phyloP scores from a whole-genome alignment of 495 filamentous ascomycete genomes.

The Hapsidospora chrysogenum region DNA sequence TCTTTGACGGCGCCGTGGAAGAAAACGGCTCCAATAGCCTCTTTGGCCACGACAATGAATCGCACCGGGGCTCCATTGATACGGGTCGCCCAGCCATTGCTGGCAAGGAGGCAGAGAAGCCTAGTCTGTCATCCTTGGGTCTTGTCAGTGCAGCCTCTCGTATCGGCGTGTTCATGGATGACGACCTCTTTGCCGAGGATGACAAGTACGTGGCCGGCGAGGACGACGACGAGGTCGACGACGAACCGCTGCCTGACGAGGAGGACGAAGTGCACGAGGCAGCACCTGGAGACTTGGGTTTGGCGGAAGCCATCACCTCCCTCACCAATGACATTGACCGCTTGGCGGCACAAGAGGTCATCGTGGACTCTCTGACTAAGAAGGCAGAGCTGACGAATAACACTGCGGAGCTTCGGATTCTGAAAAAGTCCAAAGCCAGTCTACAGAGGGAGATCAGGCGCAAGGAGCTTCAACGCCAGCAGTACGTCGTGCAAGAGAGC shows the following conservation, averaged over 20 bases:
- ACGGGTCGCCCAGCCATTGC: slow-evolving; percentile 2
- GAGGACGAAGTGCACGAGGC: slow-evolving; percentile 88
- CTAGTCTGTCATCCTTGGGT: slow-evolving; percentile 79
- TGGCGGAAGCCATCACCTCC: slow-evolving; percentile 79
- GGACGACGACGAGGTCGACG: slow-evolving; percentile 43
- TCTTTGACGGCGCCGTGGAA: slow-evolving; percentile 29
- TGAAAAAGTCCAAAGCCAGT: slow-evolving; percentile 87
- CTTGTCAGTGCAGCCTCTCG: slow-evolving; percentile 66
- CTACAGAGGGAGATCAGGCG: slow-evolving; percentile 80
- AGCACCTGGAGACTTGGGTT: slow-evolving; percentile 82
- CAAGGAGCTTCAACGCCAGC: slow-evolving; percentile 90
- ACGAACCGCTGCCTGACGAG: slow-evolving; percentile 40
- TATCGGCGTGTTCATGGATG: slow-evolving; percentile 77
- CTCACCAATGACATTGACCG: slow-evolving; percentile 82
- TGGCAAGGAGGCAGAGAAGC: slow-evolving; percentile 44
- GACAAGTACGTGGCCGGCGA: slow-evolving; percentile 77
- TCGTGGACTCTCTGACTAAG: slow-evolving; percentile 76
- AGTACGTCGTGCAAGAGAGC: slow-evolving; percentile 94
- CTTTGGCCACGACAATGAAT: slow-evolving; percentile 24
- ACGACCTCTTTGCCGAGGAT: slow-evolving; percentile 87
- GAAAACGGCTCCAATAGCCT: slow-evolving; percentile 29
- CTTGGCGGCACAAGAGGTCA: slow-evolving; percentile 70
- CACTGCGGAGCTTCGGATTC: slow-evolving; percentile 75
- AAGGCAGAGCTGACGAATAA: slow-evolving; percentile 98
- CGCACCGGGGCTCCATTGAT: slow-evolving; percentile 5